Conservation (phyloP, 768 basidiomycete genomes). For the Lactarius evosmus region DNA sequence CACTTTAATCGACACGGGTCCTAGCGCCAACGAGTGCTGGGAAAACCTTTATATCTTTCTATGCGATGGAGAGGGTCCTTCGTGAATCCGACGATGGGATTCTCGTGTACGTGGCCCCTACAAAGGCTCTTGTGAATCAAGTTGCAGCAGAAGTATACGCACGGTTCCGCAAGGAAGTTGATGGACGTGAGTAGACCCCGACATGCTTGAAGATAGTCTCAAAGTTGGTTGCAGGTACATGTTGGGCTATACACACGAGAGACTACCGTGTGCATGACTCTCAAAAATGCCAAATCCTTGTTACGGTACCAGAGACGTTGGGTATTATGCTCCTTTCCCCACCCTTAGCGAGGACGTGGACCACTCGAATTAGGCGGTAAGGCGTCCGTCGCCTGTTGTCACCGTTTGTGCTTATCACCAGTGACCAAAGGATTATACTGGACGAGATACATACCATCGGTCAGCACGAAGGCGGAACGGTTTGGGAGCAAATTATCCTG, state of each 20-base stretch:
- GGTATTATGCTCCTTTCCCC: slow-evolving; percentile 69
- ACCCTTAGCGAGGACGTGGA: slow-evolving; percentile 57
- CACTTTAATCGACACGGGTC: background rate
- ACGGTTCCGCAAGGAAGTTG: slow-evolving; percentile 56
- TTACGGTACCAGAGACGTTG: slow-evolving; percentile 71
- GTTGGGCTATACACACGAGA: slow-evolving; percentile 65
- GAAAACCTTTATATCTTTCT: slow-evolving; percentile 75
- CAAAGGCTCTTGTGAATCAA: slow-evolving; percentile 70
- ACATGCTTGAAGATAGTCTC: background rate
- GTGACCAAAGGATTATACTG: slow-evolving; percentile 52
- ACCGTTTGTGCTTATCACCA: background rate
- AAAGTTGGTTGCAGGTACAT: slow-evolving; percentile 41
- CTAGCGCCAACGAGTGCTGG: slow-evolving; percentile 69
- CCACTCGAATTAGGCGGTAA: slow-evolving; percentile 57
- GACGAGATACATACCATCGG: slow-evolving; percentile 70
- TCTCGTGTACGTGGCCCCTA: slow-evolving; percentile 70
- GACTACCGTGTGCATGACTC: slow-evolving; percentile 62
- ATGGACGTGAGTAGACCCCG: slow-evolving; percentile 39
- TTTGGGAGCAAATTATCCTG: slow-evolving; percentile 74
- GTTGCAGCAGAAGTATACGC: slow-evolving; percentile 74
- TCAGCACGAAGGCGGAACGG: slow-evolving; percentile 62
- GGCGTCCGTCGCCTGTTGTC: slow-evolving; percentile 10
- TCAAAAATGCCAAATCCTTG: slow-evolving; percentile 65
- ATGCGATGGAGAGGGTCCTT: slow-evolving; percentile 70
- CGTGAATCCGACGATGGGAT: slow-evolving; percentile 62